These are phyloP conservation scores for Fusarium haematococcum DNA, from an alignment of 2,329 filamentous ascomycete species.

Conservation along the genomic window DNA sequence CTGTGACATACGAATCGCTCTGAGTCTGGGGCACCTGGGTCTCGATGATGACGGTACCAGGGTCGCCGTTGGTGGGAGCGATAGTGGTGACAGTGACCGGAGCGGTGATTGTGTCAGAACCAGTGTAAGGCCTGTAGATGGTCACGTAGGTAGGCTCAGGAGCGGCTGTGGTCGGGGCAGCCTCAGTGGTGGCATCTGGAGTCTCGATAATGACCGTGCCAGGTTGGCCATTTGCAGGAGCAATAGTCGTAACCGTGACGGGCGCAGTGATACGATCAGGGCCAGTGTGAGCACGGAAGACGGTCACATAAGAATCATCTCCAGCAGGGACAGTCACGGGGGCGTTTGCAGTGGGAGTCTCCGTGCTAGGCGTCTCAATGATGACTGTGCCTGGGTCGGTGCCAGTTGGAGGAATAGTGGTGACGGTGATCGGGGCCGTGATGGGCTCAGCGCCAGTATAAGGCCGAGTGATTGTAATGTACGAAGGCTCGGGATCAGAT, in stretches of 20 bases:
- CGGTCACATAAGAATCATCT: slow-evolving; percentile 18
- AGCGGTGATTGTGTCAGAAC: background rate
- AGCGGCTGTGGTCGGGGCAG: background rate
- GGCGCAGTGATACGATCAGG: background rate
- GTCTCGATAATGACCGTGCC: slow-evolving; percentile 8
- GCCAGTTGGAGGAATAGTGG: background rate
- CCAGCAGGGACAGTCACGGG: background rate
- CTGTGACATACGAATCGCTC: slow-evolving; percentile 18
- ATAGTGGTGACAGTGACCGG: slow-evolving; percentile 13
- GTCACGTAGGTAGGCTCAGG: background rate
- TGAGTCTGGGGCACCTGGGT: slow-evolving; percentile 4
- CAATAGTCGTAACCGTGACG: background rate
- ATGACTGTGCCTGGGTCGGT: background rate
- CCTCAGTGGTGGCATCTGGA: background rate
- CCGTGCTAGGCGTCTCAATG: background rate
- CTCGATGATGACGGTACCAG: slow-evolving; percentile 21
- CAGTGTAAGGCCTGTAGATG: slow-evolving; percentile 5
- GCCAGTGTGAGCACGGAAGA: slow-evolving; percentile 22
- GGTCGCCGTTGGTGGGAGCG: background rate
- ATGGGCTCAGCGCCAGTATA: background rate
- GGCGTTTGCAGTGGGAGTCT: background rate
- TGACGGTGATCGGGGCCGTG: background rate
- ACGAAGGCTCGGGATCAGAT: background rate
- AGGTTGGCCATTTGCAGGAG: background rate
- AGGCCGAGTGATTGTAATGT: background rate